Evolutionary conservation across 163 green algal species (phyloP), one percentile per base, ranked within the genome.

Genomic region (Volvox carteri): DNA sequence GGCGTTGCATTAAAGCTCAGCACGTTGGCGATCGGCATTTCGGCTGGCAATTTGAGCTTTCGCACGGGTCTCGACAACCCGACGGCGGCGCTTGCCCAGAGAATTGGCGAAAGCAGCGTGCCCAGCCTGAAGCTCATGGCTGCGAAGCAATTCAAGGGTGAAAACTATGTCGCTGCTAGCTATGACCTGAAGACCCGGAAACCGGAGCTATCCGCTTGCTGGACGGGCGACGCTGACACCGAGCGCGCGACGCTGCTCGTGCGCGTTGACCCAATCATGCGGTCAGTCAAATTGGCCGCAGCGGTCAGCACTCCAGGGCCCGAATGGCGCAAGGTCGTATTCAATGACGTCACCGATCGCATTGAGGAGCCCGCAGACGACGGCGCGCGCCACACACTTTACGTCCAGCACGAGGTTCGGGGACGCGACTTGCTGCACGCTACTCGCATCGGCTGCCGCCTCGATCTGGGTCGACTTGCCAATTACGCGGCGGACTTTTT

Each of bases 181-280:
- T 95, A 93, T 72, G 93, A 95, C 85, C 62, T 95, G 9, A 90
- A 84, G 41, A 87, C 91, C 74, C 58, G 42, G 8, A 91, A 90
- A 68, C 93, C 93, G 0, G 92, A 94, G 86, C 70, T 94, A 9
- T 88, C 86, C 1, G 35, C 92, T 19, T 91, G 79, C 33, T 94
- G 92, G 93, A 85, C 90, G 0, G 93, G 93, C 25, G 60, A 92
- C 21, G 92, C 90, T 0, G 54, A 72, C 28, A 86, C 62, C 16
- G 91, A 93, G 78, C 90, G 88, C 67, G 88, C 93, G 14, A 90
- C 87, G 21, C 73, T 95, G 58, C 73, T 89, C 70, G 46, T 95
- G 0, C 70, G 80, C 52, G 87, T 91, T 3, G 93, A 95, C 89
- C 93, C 93, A 1, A 68, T 94, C 33, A 83, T 91, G 50, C 68